phyloP scores from a whole-genome alignment of 179 eudicot genomes.

The Spergularia azorica region DNA sequence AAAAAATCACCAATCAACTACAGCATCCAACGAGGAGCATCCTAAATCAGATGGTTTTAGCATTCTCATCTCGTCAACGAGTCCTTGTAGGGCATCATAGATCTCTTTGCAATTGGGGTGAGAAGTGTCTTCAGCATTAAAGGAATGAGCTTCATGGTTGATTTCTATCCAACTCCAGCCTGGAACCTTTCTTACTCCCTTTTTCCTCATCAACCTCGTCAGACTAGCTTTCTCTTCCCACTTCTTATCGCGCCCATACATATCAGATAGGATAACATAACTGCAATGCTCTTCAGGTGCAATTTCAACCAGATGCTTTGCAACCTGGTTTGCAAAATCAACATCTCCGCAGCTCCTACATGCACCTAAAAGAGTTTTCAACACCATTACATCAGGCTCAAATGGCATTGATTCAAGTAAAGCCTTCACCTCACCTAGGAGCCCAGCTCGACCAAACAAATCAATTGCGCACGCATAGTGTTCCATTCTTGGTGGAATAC shows the following conservation, averaged over 20 bases:
- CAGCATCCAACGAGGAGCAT: slow-evolving; percentile 14
- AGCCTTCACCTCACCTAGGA: slow-evolving; percentile 55
- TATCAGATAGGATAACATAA: slow-evolving; percentile 70
- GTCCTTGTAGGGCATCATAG: slow-evolving; percentile 40
- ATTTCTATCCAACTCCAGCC: slow-evolving; percentile 92
- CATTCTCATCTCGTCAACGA: slow-evolving; percentile 46
- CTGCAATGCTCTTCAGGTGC: slow-evolving; percentile 79
- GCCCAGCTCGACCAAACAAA: slow-evolving; percentile 79
- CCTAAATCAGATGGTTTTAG: slow-evolving; percentile 29
- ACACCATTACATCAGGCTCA: slow-evolving; percentile 77
- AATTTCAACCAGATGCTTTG: slow-evolving; percentile 51
- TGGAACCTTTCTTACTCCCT: slow-evolving; percentile 74
- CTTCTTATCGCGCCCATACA: slow-evolving; percentile 60
- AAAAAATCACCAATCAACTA: slow-evolving; percentile 1
- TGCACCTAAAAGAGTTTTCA: slow-evolving; percentile 73
- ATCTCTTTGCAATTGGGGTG: slow-evolving; percentile 51
- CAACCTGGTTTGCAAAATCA: slow-evolving; percentile 57
- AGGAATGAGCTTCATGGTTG: slow-evolving; percentile 59
- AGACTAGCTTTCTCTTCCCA: slow-evolving; percentile 74
- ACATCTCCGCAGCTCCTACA: slow-evolving; percentile 75
- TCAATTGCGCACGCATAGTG: slow-evolving; percentile 84
- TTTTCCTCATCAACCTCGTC: slow-evolving; percentile 68
- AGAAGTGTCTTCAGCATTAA: slow-evolving; percentile 62
- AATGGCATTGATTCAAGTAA: slow-evolving; percentile 73
- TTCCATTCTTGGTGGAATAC: slow-evolving; percentile 73